Base-by-base conservation (phyloP, 352 stramenopile species). In the Globisporangium cylindrosporum region DNA sequence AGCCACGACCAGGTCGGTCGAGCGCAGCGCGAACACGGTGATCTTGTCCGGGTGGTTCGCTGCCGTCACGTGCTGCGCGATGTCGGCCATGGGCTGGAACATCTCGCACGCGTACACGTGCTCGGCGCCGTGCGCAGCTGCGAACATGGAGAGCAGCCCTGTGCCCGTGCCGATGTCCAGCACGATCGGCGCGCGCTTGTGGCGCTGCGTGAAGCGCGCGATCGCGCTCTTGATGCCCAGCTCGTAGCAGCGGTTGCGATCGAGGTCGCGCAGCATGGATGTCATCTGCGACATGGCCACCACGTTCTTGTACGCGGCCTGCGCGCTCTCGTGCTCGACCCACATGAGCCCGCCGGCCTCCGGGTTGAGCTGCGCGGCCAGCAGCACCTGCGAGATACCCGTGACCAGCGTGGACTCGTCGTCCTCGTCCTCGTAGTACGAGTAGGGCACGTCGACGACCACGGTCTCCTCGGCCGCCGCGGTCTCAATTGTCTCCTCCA, bases 61-160 rank as follows among this genome's bases (percentile, higher is more conserved):
- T 24, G 62, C 68, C 27, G 87, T 94, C 59, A 95, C 88, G 24
- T 84, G 69, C 14, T 79, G 53, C 1, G 92, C 92, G 71, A 97
- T 88, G 54, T 86, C 77, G 15, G 88, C 90, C 89, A 97, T 93
- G 18, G 83, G 81, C 59, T 74, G 63, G 64, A 94, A 97, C 89
- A 97, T 95, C 72, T 98, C 94, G 68, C 91, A 98, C n/a, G 88
- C 90, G 71, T 94, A 97, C 20, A 98, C 92, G 71, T 97, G 82
- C 59, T 84, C 75, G 0, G 93, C 94, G 24, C 94, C 94, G 46
- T 94, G 88, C 20, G 72, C 72, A 0, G 89, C 86, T 12, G 92
- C 93, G 70, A 97, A 88, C 76, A 98, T 89, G n/a, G 92, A 86
- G n/a, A 95, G 73, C 46, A 94, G 60, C 0, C 88, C 88, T 2